Percentiles rank a stretch among this genome's conserved stretches.
Evolutionary conservation across 1,284 basidiomycete species (phyloP).

Genomic region (Afroboletus lepidellus): DNA sequence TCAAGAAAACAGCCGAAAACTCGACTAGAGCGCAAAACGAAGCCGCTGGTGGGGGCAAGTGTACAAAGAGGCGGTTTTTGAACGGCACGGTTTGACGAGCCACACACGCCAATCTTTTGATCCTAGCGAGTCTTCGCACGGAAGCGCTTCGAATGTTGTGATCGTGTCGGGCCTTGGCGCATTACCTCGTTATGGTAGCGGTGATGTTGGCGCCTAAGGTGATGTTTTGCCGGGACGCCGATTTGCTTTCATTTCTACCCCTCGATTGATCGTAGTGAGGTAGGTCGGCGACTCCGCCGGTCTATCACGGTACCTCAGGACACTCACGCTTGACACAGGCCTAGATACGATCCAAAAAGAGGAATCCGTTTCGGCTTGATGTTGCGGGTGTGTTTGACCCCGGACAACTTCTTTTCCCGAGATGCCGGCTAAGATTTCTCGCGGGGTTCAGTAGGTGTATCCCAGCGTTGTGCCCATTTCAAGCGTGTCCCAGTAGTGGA

Average conservation of each 20-base stretch:
- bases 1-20: background rate
- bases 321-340: background rate
- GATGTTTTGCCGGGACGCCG: background rate
- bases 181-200: slow-evolving; percentile 8
- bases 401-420: slow-evolving; percentile 1
- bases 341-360: background rate
- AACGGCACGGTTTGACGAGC: slow-evolving; percentile 11
- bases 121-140: slow-evolving; percentile 25
- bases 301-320: too few species aligned
- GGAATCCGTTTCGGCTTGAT: slow-evolving; percentile 1
- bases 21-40: background rate
- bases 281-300: background rate
- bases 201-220: slow-evolving; percentile 4
- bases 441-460: background rate
- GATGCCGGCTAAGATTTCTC: background rate
- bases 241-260: slow-evolving; percentile 10
- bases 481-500: too few species aligned
- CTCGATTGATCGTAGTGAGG: background rate
- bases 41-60: background rate
- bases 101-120: slow-evolving; percentile 13
- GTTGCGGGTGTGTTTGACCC: background rate
- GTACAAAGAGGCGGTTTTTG: slow-evolving; percentile 19
- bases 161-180: background rate
- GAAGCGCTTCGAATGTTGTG: slow-evolving; percentile 11
- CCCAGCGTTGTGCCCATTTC: too few species aligned